Percentiles rank a stretch among this genome's conserved stretches.
phyloP scores from a whole-genome alignment of 2,329 filamentous ascomycete genomes.

The Nectriaceae sp. region DNA sequence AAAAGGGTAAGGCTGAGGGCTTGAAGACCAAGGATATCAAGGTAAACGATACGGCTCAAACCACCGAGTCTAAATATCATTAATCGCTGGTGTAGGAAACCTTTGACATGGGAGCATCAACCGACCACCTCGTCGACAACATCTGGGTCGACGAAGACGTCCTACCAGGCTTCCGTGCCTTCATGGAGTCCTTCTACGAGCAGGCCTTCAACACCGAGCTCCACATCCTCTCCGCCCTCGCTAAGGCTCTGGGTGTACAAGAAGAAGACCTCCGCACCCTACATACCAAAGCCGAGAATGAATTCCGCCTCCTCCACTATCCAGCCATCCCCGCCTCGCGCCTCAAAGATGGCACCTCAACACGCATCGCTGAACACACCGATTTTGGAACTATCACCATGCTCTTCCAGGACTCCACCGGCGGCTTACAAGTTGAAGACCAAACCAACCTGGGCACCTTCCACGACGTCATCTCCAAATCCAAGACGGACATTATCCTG shows the following conservation, averaged over 20 bases:
- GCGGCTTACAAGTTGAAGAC: conserved; percentile 32
- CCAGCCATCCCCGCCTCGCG: conserved; percentile 33
- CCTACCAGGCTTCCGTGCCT: conserved; percentile 24
- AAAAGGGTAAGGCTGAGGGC: conserved; percentile 50
- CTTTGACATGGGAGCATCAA: conserved; percentile 39
- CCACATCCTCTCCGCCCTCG: conserved; percentile 75
- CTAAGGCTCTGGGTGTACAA: conserved; percentile 69
- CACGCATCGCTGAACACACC: conserved; percentile 34
- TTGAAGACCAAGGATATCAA: conserved; percentile 51
- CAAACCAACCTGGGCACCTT: conserved; percentile 26
- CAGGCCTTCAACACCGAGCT: conserved; percentile 71
- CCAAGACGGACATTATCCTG: conserved; percentile 35
- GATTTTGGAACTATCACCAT: conserved; percentile 37
- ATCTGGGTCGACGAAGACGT: conserved; percentile 29
- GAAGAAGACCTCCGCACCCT: conserved; percentile 68
- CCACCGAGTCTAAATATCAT: no score
- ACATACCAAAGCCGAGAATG: conserved; percentile 59
- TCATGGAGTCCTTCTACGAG: conserved; percentile 61
- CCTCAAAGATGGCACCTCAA: conserved; percentile 28
- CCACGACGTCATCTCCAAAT: conserved; percentile 23
- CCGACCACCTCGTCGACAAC: conserved; percentile 31
- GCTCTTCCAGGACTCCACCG: conserved; percentile 31
- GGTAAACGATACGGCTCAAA: conserved; percentile 5
- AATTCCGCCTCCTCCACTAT: conserved; percentile 61
- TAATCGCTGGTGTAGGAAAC: no score